Evolutionary conservation across 2,329 filamentous ascomycete genomes (phyloP).

Genomic region (Alternaria tenuissima): DNA sequence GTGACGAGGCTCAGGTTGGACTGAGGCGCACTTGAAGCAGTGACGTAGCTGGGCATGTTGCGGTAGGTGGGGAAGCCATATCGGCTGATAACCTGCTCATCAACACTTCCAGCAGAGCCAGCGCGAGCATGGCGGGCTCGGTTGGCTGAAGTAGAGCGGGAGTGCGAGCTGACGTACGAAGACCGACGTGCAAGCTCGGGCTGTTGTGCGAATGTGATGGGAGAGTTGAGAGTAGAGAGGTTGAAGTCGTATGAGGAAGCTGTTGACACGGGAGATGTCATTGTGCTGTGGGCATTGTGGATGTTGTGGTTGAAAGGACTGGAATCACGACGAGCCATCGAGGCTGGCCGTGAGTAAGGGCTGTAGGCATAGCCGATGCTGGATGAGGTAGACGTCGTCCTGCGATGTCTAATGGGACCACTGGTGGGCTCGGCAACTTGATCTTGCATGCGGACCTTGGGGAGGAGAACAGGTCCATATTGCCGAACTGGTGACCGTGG

Average conservation of each 20-base stretch:
- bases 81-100: slow-evolving; percentile 70
- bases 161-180: slow-evolving; percentile 50
- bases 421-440: slow-evolving; percentile 72
- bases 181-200: slow-evolving; percentile 43
- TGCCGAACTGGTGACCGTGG: slow-evolving; percentile 76
- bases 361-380: slow-evolving; percentile 55
- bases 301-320: slow-evolving; percentile 53
- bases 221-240: slow-evolving; percentile 67
- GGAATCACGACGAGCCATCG: slow-evolving; percentile 56
- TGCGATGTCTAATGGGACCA: slow-evolving; percentile 64
- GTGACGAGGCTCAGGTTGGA: slow-evolving; percentile 51
- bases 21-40: slow-evolving; percentile 49
- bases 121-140: slow-evolving; percentile 58
- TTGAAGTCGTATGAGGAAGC: slow-evolving; percentile 51
- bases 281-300: slow-evolving; percentile 44
- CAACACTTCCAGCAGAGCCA: slow-evolving; percentile 72
- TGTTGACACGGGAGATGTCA: slow-evolving; percentile 56
- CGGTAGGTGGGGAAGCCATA: slow-evolving; percentile 88
- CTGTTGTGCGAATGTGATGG: slow-evolving; percentile 60
- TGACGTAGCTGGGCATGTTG: slow-evolving; percentile 69
- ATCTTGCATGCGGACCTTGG: slow-evolving; percentile 87
- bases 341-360: slow-evolving; percentile 59
- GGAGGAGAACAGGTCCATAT: slow-evolving; percentile 80
- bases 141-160: slow-evolving; percentile 70
- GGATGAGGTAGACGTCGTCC: slow-evolving; percentile 63